phyloP scores from a whole-genome alignment of 2,329 filamentous ascomycete genomes.

The Cladophialophora exuberans region DNA sequence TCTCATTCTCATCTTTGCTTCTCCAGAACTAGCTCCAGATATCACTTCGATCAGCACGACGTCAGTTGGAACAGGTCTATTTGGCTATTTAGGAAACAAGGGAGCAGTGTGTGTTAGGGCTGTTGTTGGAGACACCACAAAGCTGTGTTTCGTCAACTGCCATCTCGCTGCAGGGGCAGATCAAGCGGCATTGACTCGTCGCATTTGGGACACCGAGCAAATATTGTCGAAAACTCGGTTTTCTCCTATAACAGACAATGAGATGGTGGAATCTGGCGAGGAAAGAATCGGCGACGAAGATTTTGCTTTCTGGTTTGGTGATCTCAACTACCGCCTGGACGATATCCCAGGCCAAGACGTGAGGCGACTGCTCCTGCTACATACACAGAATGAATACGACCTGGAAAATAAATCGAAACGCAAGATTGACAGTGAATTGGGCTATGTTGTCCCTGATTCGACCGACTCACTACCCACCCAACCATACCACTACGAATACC shows the following conservation, averaged over 20 bases:
- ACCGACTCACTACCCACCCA: conserved; percentile 14
- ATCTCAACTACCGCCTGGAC: conserved; percentile 91
- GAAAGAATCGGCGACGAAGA: conserved; percentile 85
- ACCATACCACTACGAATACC: conserved; percentile 20
- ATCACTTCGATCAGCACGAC: conserved; percentile 81
- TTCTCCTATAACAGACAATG: conserved; percentile 70
- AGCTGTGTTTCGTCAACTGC: conserved; percentile 86
- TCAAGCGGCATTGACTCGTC: conserved; percentile 73
- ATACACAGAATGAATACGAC: conserved; percentile 78
- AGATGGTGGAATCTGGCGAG: conserved; percentile 61
- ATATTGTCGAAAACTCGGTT: conserved; percentile 78
- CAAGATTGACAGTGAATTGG: conserved; percentile 35
- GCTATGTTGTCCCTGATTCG: conserved; percentile 24
- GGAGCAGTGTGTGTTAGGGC: conserved; percentile 82
- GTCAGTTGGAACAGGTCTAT: conserved; percentile 82
- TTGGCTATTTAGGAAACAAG: conserved; percentile 96
- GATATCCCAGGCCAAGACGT: conserved; percentile 90
- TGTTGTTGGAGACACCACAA: conserved; percentile 85
- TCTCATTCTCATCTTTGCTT: conserved; percentile 81
- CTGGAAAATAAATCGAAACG: conserved; percentile 47
- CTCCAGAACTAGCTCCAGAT: conserved; percentile 71
- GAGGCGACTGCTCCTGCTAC: conserved; percentile 77
- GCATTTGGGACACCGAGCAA: conserved; percentile 87
- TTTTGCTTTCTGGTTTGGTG: conserved; percentile 94
- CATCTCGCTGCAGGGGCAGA: conserved; percentile 89